Conservation (phyloP, 257 asterid species). For the Petunia secreta region DNA sequence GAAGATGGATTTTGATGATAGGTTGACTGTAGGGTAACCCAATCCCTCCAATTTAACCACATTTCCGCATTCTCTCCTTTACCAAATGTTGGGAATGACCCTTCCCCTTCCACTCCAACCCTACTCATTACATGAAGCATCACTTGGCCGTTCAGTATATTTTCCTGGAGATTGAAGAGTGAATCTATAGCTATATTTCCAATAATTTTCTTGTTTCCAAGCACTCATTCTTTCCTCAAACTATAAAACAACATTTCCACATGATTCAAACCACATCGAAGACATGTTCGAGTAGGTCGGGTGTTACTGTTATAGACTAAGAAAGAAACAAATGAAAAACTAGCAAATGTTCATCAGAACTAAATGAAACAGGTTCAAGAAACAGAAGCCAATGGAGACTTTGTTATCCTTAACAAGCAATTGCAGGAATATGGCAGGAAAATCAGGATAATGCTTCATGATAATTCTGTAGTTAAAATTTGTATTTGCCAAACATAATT, state of each 20-base stretch:
- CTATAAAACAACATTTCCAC: too few relatives aligned
- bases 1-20: not conserved
- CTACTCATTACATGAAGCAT: not conserved
- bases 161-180: not conserved
- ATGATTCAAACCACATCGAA: too few relatives aligned
- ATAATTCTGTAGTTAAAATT: not conserved
- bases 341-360: not conserved
- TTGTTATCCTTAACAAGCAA: slow-evolving; percentile 19
- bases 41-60: not conserved
- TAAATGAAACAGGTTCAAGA: slow-evolving; percentile 10
- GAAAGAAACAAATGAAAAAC: not conserved
- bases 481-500: slow-evolving; percentile 13
- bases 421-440: not conserved
- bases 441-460: not conserved
- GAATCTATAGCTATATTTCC: too few relatives aligned
- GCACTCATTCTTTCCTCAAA: too few relatives aligned
- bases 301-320: too few relatives aligned
- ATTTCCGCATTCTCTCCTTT: not conserved
- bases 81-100: not conserved
- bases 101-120: slow-evolving; percentile 22
- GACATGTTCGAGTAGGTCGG: too few relatives aligned
- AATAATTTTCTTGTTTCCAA: too few relatives aligned
- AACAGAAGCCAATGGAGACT: slow-evolving; percentile 8
- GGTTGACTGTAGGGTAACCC: not conserved
- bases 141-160: not conserved